phyloP scores from a whole-genome alignment of 2,329 filamentous ascomycete species.

The Sclerotinia borealis region DNA sequence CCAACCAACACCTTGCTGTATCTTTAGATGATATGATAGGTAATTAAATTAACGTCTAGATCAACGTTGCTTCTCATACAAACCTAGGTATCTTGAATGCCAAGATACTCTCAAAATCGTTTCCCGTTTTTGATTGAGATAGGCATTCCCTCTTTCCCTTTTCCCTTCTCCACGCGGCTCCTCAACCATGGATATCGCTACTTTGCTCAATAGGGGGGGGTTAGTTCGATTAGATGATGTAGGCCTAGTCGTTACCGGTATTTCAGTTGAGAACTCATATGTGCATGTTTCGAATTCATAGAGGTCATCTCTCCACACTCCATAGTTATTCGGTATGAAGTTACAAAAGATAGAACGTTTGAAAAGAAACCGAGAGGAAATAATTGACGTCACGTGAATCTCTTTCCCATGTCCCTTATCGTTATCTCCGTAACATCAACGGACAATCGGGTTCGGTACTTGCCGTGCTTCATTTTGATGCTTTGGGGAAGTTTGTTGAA shows the following conservation, averaged over 20 bases:
- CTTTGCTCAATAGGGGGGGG: neutral
- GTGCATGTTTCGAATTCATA: neutral
- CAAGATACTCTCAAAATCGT: neutral
- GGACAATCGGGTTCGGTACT: neutral
- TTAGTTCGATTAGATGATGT: neutral
- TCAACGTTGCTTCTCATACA: neutral
- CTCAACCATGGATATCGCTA: neutral
- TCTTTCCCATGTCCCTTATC: neutral
- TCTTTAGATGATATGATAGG: neutral
- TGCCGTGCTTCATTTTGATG: conserved; percentile 6
- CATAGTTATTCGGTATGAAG: neutral
- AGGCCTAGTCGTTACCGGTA: neutral
- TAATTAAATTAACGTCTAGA: too few relatives aligned
- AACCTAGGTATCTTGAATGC: too few relatives aligned
- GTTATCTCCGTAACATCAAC: neutral
- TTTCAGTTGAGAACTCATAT: neutral
- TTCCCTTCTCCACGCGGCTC: neutral
- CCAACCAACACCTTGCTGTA: neutral
- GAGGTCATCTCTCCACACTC: neutral
- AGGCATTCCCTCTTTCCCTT: neutral
- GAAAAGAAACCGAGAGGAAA: too few relatives aligned
- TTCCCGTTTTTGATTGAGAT: neutral
- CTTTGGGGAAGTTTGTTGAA: conserved; percentile 8
- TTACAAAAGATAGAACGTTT: neutral
- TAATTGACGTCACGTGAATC: neutral